These are phyloP conservation scores for Funneliformis caledonium DNA, from an alignment of 371 early-diverging fungal species.

Conservation along the genomic window DNA sequence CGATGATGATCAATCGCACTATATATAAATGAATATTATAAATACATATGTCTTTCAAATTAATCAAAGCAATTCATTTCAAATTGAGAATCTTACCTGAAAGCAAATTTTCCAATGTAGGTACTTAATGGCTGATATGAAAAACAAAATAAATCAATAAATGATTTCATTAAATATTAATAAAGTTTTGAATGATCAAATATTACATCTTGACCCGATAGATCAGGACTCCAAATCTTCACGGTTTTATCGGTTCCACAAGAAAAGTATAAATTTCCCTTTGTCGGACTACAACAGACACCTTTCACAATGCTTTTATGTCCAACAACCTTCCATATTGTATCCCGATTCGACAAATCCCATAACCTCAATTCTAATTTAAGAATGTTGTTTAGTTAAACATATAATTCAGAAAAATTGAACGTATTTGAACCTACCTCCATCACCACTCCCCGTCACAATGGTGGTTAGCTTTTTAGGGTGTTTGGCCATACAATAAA, in stretches of 20 bases:
- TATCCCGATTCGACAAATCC: slow-evolving; percentile 37
- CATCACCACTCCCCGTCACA: slow-evolving; percentile 93
- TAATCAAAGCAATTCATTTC: not conserved
- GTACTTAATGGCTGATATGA: slow-evolving; percentile 62
- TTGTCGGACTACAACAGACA: slow-evolving; percentile 36
- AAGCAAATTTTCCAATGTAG: slow-evolving; percentile 76
- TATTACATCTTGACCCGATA: slow-evolving; percentile 15
- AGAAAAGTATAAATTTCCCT: slow-evolving; percentile 39
- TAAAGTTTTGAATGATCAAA: not conserved
- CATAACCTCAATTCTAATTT: slow-evolving; percentile 42
- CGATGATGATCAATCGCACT: slow-evolving; percentile 84
- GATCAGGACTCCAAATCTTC: slow-evolving; percentile 43
- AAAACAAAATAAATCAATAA: not conserved
- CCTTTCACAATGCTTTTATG: slow-evolving; percentile 44
- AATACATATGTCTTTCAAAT: no score
- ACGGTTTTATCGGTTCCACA: slow-evolving; percentile 45
- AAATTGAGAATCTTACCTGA: slow-evolving; percentile 48
- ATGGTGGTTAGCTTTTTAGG: slow-evolving; percentile 79
- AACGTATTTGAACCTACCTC: slow-evolving; percentile 59
- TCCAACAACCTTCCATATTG: slow-evolving; percentile 36
- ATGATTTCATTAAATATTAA: not conserved
- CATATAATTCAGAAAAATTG: not conserved
- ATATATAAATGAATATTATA: slow-evolving; percentile 30
- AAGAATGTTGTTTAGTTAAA: not conserved
- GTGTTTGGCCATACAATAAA: slow-evolving; percentile 94